Conservation (phyloP, 1,284 basidiomycete genomes). For the Tremellales sp. region DNA sequence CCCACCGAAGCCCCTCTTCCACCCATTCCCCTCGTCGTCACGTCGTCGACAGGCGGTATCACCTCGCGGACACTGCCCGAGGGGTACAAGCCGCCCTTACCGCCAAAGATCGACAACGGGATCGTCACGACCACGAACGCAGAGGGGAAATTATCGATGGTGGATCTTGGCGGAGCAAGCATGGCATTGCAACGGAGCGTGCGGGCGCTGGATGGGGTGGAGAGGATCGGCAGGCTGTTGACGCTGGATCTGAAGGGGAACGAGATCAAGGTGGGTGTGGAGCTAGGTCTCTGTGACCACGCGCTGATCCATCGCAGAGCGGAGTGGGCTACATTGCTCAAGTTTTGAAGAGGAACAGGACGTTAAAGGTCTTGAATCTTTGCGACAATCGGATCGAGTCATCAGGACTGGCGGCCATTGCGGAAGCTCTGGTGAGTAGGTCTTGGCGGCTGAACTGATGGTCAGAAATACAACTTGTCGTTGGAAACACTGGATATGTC, state of each 20-base stretch:
- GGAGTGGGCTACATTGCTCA: slow-evolving; percentile 89
- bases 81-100: slow-evolving; percentile 36
- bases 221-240: slow-evolving; percentile 74
- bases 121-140: slow-evolving; percentile 34
- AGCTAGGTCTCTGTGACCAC: background rate
- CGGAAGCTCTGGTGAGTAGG: slow-evolving; percentile 74
- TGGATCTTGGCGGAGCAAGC: slow-evolving; percentile 34
- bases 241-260: slow-evolving; percentile 90
- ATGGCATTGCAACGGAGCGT: slow-evolving; percentile 58
- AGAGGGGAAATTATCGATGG: slow-evolving; percentile 27
- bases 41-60: slow-evolving; percentile 69
- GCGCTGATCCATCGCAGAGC: slow-evolving; percentile 49
- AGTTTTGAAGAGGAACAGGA: slow-evolving; percentile 91
- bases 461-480: slow-evolving; percentile 87
- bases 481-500: slow-evolving; percentile 91
- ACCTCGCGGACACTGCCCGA: slow-evolving; percentile 61
- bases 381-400: slow-evolving; percentile 91
- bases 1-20: slow-evolving; percentile 28
- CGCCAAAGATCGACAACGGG: slow-evolving; percentile 33
- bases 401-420: slow-evolving; percentile 70
- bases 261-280: slow-evolving; percentile 69
- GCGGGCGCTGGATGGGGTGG: slow-evolving; percentile 76
- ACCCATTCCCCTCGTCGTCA: slow-evolving; percentile 59
- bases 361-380: slow-evolving; percentile 87
- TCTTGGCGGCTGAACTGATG: background rate